These are phyloP conservation scores for Pyrus bretschneideri DNA, from an alignment of 306 rosid genomes.

Conservation along the genomic window DNA sequence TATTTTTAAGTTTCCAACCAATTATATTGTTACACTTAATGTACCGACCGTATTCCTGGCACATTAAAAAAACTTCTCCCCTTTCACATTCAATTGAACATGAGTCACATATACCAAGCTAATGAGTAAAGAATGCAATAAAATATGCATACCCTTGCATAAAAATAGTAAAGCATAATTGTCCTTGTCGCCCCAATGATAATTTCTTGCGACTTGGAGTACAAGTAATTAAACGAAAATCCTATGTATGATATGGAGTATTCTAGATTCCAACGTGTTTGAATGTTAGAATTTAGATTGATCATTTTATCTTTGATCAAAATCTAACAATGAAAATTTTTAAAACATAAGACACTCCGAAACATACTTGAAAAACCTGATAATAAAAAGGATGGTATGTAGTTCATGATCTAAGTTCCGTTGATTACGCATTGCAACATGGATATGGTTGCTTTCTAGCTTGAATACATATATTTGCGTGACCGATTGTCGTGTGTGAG, in stretches of 20 bases:
- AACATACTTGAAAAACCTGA: background rate
- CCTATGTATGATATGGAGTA: background rate
- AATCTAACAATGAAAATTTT: too few relatives aligned
- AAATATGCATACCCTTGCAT: too few relatives aligned
- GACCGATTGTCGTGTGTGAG: background rate
- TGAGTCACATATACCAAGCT: background rate
- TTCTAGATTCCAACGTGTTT: background rate
- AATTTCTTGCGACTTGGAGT: background rate
- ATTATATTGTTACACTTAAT: too few relatives aligned
- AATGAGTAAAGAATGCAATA: too few relatives aligned
- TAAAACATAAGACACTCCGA: fast-evolving
- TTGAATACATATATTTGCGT: background rate
- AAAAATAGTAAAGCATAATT: too few relatives aligned
- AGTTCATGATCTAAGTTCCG: background rate
- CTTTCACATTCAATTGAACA: background rate
- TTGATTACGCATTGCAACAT: constrained; percentile 8
- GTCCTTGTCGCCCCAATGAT: background rate
- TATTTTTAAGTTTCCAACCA: too few relatives aligned
- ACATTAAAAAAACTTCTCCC: background rate
- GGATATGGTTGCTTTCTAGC: background rate
- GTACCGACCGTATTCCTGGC: too few relatives aligned
- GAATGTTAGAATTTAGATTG: background rate
- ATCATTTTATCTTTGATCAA: too few relatives aligned
- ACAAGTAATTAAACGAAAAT: too few relatives aligned
- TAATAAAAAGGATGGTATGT: background rate